Evolutionary conservation across 495 filamentous ascomycete species (phyloP).

Genomic region (Pyrenopolyporus hunteri): DNA sequence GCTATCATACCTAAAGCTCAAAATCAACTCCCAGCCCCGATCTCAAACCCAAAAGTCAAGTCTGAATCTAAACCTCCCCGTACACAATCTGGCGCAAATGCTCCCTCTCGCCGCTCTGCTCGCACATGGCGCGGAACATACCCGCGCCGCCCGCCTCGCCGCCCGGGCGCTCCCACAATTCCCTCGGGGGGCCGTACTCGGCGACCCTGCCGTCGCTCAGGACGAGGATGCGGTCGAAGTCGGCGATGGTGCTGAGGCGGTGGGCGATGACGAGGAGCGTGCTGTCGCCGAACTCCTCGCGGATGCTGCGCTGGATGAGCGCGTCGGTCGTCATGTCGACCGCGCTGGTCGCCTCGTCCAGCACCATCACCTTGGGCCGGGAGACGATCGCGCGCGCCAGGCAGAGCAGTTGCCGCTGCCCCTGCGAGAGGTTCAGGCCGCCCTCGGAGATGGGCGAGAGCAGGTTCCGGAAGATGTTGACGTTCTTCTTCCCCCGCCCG

Average conservation of each 20-base stretch:
- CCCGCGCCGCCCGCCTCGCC: constrained; percentile 56
- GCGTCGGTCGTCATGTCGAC: constrained; percentile 88
- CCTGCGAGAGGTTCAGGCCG: constrained; percentile 83
- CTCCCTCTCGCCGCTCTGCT: constrained; percentile 74
- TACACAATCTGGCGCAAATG: constrained; percentile 63
- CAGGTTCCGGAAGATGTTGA: constrained; percentile 68
- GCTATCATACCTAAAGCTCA: too few species aligned
- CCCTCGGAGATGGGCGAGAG: constrained; percentile 71
- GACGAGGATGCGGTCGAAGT: constrained; percentile 85
- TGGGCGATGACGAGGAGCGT: constrained; percentile 90
- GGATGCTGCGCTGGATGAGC: constrained; percentile 81
- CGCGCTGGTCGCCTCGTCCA: constrained; percentile 89
- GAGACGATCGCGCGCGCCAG: constrained; percentile 85
- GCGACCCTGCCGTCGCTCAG: constrained; percentile 75
- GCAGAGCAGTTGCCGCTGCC: constrained; percentile 87
- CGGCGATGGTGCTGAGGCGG: constrained; percentile 81
- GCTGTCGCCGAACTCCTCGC: constrained; percentile 76
- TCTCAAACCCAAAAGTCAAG: background rate
- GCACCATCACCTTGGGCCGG: constrained; percentile 80
- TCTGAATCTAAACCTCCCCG: constrained; percentile 35
- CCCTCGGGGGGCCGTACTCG: constrained; percentile 73
- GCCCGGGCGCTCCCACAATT: constrained; percentile 65
- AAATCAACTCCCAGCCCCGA: background rate
- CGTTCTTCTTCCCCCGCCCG: constrained; percentile 49
- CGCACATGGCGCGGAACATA: constrained; percentile 74